Percentiles rank a stretch among this genome's conserved stretches.
These are phyloP conservation scores for Herpetospermum pedunculosum DNA, from an alignment of 306 rosid species.

Conservation along the genomic window DNA sequence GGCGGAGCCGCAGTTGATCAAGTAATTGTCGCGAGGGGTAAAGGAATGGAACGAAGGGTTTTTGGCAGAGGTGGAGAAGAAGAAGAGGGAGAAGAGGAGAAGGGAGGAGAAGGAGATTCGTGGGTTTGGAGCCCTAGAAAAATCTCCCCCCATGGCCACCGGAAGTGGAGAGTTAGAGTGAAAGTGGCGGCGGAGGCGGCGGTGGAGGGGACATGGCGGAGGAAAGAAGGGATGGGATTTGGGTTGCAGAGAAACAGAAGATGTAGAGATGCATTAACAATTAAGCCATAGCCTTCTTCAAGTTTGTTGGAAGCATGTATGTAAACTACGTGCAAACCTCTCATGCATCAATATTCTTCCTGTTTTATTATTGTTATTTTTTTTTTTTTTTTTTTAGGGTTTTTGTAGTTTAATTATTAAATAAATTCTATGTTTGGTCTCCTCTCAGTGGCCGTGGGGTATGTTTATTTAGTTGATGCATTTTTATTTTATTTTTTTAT, in stretches of 20 bases:
- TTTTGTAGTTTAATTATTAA: no score
- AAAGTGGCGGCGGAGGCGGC: not conserved
- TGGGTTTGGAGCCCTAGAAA: constrained; percentile 12
- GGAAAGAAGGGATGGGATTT: constrained; percentile 11
- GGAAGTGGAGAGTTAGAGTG: not conserved
- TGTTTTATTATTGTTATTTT: no score
- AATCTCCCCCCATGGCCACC: constrained; percentile 23
- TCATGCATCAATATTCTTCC: no score
- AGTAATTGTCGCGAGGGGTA: constrained; percentile 44
- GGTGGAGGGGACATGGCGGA: not conserved
- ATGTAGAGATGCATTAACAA: no score
- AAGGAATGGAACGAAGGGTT: constrained; percentile 8
- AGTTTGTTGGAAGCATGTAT: no score
- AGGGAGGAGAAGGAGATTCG: constrained; percentile 15
- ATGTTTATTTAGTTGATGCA: no score
- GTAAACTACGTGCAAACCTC: no score
- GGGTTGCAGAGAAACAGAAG: constrained; percentile 13
- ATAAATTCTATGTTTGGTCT: no score
- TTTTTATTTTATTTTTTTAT: no score
- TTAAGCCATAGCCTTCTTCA: no score
- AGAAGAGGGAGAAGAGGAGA: constrained; percentile 1
- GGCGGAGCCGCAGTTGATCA: constrained; percentile 63
- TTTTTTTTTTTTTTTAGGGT: no score
- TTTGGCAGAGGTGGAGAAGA: constrained; percentile 2
- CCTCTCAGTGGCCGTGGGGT: no score